Conservation (phyloP, 768 basidiomycete species). For the Kwoniella bestiolae region DNA sequence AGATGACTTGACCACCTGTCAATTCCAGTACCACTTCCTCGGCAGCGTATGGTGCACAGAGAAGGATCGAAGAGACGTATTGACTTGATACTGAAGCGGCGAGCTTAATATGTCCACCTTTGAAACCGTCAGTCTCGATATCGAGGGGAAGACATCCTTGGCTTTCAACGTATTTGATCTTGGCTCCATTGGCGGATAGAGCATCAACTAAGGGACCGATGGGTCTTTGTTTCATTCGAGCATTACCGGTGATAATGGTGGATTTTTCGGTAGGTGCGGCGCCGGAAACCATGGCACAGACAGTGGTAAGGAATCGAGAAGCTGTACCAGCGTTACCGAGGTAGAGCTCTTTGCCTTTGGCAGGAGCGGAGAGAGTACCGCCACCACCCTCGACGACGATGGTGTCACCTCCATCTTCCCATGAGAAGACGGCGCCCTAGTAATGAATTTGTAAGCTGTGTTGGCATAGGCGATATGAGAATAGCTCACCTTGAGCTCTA, state of each 20-base stretch:
- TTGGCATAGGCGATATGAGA: neutral
- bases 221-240: constrained; percentile 98
- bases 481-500: constrained; percentile 74
- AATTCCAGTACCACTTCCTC: constrained; percentile 86
- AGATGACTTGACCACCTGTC: constrained; percentile 92
- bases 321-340: constrained; percentile 98
- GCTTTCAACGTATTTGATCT: constrained; percentile 76
- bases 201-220: constrained; percentile 94
- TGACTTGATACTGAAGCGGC: constrained; percentile 95
- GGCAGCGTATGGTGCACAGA: constrained; percentile 90
- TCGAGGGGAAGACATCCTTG: constrained; percentile 83
- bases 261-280: constrained; percentile 45
- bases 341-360: constrained; percentile 83
- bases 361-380: constrained; percentile 75
- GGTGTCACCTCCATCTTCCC: constrained; percentile 96
- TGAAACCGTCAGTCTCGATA: constrained; percentile 70
- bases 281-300: constrained; percentile 77
- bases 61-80: constrained; percentile 95
- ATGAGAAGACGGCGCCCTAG: constrained; percentile 86
- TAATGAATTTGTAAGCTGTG: constrained; percentile 11
- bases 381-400: constrained; percentile 86
- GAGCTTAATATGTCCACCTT: constrained; percentile 79
- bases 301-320: constrained; percentile 93
- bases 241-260: constrained; percentile 93
- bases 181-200: constrained; percentile 75